A percentile compares a stretch with the other conserved stretches of the same genome.
Conservation (phyloP, 257 asterid species). For the Sherardia arvensis region DNA sequence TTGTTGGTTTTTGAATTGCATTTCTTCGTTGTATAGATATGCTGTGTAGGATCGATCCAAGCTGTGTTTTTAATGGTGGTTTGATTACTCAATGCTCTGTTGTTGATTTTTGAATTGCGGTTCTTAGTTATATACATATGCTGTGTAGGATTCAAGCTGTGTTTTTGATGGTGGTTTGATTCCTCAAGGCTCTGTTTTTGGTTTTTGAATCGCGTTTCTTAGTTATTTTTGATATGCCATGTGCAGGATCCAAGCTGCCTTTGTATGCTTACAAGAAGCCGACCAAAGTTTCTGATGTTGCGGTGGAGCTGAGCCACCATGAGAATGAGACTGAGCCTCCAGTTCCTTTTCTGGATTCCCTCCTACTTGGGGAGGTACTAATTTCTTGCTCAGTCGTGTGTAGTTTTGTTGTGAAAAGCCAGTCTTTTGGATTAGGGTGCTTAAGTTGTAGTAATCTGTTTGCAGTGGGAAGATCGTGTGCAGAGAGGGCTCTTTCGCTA, state of each 20-base stretch:
- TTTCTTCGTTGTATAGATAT: background rate
- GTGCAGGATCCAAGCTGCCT: conserved; percentile 67
- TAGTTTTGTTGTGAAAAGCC: background rate
- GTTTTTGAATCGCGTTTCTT: background rate
- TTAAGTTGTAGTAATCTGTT: conserved; percentile 21
- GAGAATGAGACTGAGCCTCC: conserved; percentile 38
- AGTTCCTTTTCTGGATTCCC: conserved; percentile 56
- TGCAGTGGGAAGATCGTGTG: conserved; percentile 93
- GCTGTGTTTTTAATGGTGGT: no score
- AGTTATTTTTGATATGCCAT: conserved; percentile 6
- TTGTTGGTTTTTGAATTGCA: background rate
- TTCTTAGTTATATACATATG: background rate
- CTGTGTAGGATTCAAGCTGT: background rate
- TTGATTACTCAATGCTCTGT: no score
- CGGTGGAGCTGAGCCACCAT: conserved; percentile 20
- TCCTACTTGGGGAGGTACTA: conserved; percentile 67
- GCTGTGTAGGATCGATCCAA: background rate
- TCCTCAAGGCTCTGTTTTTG: no score
- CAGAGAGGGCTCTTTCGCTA: conserved; percentile 93
- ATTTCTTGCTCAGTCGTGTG: background rate
- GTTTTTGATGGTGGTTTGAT: no score
- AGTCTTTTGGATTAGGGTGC: background rate
- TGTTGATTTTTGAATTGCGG: background rate
- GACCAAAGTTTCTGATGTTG: conserved; percentile 21
- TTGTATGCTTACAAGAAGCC: conserved; percentile 53